Conservation (phyloP, 2,329 filamentous ascomycete species). For the Aspergillus sp. region DNA sequence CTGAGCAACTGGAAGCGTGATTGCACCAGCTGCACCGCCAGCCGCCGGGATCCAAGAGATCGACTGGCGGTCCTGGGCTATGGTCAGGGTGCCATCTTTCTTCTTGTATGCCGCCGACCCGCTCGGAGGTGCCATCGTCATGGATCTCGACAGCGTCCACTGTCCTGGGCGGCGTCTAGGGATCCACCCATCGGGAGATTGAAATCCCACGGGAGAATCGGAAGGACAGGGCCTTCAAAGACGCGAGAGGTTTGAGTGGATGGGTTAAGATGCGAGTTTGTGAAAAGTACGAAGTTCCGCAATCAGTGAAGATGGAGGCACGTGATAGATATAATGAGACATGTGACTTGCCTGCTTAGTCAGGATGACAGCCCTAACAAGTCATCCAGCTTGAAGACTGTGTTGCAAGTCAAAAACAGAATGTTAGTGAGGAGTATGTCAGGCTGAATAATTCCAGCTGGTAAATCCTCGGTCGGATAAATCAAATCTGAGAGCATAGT, state of each 20-base stretch:
- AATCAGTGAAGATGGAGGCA: not conserved
- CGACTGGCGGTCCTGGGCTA: constrained; percentile 71
- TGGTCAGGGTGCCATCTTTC: constrained; percentile 81
- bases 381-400: not conserved
- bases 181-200: constrained; percentile 39
- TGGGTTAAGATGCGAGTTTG: constrained; percentile 13
- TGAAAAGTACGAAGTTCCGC: not conserved
- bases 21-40: constrained; percentile 60
- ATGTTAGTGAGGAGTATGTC: not conserved
- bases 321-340: not conserved
- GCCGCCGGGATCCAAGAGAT: constrained; percentile 80
- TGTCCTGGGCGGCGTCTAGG: constrained; percentile 36
- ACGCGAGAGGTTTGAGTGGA: constrained; percentile 7
- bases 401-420: not conserved
- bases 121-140: constrained; percentile 52
- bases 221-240: constrained; percentile 26
- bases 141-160: constrained; percentile 41
- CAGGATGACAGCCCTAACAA: not conserved
- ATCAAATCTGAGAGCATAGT: too few species aligned
- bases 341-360: constrained; percentile 2
- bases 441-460: not conserved
- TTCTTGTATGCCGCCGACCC: constrained; percentile 87
- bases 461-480: too few species aligned
- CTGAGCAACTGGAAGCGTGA: constrained; percentile 71
- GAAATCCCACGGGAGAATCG: constrained; percentile 18